Base-by-base conservation (phyloP, 225 moss, liverwort and hornwort species). In the Marchantia polymorpha region DNA sequence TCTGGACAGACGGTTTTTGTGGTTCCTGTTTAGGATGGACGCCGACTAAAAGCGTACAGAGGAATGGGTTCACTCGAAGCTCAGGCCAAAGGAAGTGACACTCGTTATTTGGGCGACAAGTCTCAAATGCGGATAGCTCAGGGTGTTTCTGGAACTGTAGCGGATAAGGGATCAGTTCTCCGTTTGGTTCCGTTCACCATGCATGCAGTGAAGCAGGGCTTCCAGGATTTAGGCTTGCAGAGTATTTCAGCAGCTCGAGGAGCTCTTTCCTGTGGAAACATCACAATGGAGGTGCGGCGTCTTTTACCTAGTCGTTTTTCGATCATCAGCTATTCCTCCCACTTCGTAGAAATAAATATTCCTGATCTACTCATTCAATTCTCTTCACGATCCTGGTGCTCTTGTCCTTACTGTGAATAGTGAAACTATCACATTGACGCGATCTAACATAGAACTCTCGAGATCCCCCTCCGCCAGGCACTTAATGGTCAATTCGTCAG, bases 41-140 rank as follows among this genome's bases (percentile, higher is more conserved):
- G 81, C 1, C 88, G 88, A 72, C 80, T 93, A 19, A 96, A 96
- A 82, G 85, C 79, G 46, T 96, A 93, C 78, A 83, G 96, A 77
- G 96, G 92, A 29, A 96, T 96, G 96, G 96, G 96, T 10, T 96
- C 94, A 0, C 85, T 96, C 81, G 96, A 96, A 83, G 96, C 94
- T 12, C 93, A 91, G 83, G 89, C 85, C 0, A 92, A 91, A 87
- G 94, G 96, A 54, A 93, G 94, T 76, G 92, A 89, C 84, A 83
- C 91, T 39, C 91, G 94, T 25, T 96, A 96, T 75, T 86, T 94
- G 27, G 89, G 92, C 3, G 94, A 96, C 82, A 88, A 86, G 76
- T 78, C 88, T 12, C 85, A 54, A 47, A 54, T 96, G 75, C 91
- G 89, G 77, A 90, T 96, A 30, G 96, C 96, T 0, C 96, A 96